phyloP scores from a whole-genome alignment of 2,329 filamentous ascomycete genomes.

The Aspergillus quadricinctus region DNA sequence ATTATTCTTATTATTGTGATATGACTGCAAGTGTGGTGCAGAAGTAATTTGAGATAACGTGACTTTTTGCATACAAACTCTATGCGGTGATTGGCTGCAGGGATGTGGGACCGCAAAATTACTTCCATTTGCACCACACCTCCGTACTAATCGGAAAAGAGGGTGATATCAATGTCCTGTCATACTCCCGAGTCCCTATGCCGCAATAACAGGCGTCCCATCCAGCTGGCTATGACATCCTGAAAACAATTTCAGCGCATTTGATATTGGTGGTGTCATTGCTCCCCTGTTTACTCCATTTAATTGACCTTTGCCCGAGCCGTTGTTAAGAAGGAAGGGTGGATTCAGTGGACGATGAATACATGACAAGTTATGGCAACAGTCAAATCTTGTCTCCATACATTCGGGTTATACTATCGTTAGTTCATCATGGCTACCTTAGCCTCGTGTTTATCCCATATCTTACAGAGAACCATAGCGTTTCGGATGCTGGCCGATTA shows the following conservation, averaged over 20 bases:
- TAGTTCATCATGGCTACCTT: neutral
- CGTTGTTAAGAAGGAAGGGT: neutral
- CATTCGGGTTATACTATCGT: neutral
- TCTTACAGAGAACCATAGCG: neutral
- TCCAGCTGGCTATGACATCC: neutral
- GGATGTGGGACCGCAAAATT: too few relatives aligned
- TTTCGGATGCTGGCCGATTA: slow-evolving; percentile 16
- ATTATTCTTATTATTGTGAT: too few relatives aligned
- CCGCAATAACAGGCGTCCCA: neutral
- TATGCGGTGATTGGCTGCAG: too few relatives aligned
- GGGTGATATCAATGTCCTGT: neutral
- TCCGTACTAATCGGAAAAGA: too few relatives aligned
- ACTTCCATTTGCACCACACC: too few relatives aligned
- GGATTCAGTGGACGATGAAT: neutral
- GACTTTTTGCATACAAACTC: too few relatives aligned
- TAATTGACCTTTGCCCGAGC: neutral
- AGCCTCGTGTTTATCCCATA: neutral
- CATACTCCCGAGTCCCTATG: neutral
- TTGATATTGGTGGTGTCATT: neutral
- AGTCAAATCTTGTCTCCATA: slow-evolving; percentile 1
- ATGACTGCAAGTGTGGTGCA: too few relatives aligned
- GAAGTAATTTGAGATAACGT: too few relatives aligned
- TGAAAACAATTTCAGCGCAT: neutral
- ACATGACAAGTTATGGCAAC: too few relatives aligned
- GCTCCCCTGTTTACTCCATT: neutral